Percentiles rank a stretch among this genome's conserved stretches.
phyloP scores from a whole-genome alignment of 148 eudicot genomes.

The Heliosperma pusillum region DNA sequence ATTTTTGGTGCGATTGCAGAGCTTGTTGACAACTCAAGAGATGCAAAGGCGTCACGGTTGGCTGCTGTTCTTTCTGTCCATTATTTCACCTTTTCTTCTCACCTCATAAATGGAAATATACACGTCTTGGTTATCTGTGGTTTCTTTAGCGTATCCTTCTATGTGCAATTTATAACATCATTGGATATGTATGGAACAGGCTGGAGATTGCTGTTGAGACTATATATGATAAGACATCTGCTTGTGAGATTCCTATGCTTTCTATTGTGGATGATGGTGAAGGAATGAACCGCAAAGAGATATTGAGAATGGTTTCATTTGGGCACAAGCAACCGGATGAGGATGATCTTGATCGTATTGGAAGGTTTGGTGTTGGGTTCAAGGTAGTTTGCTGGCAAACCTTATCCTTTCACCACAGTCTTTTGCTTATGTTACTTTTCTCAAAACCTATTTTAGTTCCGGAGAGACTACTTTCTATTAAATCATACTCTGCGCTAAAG shows the following conservation, averaged over 20 bases:
- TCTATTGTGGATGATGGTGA: conserved; percentile 59
- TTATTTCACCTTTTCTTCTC: background rate
- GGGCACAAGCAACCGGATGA: conserved; percentile 60
- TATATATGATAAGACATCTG: conserved; percentile 39
- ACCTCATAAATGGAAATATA: background rate
- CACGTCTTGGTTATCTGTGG: background rate
- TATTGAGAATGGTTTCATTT: conserved; percentile 61
- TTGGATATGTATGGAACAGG: conserved; percentile 35
- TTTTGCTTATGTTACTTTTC: background rate
- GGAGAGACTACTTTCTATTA: background rate
- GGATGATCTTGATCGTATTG: conserved; percentile 50
- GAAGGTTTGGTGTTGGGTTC: conserved; percentile 80
- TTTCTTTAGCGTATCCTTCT: background rate
- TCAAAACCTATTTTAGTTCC: background rate
- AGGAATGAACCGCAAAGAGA: conserved; percentile 68
- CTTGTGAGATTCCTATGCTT: conserved; percentile 59
- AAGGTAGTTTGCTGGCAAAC: conserved; percentile 39
- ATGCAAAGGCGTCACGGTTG: conserved; percentile 60
- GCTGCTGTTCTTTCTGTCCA: conserved; percentile 15
- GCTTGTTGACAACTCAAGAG: conserved; percentile 76
- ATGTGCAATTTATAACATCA: conserved; percentile 1
- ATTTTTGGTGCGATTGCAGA: conserved; percentile 83
- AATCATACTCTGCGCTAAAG: background rate
- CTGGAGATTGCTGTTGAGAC: conserved; percentile 47
- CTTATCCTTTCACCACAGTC: background rate